Evolutionary conservation across 257 asterid species (phyloP), one percentile per base, ranked within the genome.

Genomic region (Rhazya stricta): DNA sequence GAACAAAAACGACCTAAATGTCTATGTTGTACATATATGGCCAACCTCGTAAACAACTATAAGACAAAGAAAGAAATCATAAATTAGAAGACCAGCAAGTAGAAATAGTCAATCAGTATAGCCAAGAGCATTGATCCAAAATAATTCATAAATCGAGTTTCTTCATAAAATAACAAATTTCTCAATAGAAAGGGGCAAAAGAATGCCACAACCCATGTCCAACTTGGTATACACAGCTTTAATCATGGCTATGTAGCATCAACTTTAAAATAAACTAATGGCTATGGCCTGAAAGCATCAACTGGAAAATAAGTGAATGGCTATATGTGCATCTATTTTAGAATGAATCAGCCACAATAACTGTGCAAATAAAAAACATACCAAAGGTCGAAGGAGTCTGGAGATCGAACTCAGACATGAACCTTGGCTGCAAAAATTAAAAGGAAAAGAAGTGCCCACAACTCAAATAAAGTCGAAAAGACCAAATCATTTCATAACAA

Each of bases 371-470:
- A 16, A 30, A 32, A 43, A 45, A 65, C 90, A 83, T 79, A 91
- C 97, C 96, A 73, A 85, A 91, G 86, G 97, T 69, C 74, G 83
- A 76, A 58, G 96, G 93, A 80, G 79, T 77, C 82, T 85, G 93
- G 82, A 84, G 67, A 79, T 88, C 95, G 86, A 89, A 81, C 82
- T 89, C 96, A 88, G 97, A 91, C 97, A 91, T 91, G 93, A 91
- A 91, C 79, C 74, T 84, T 73, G 83, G 84, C 85, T 84, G 91
- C 77, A 73, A 71, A 48, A 46, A 10, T 71, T 11, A 32, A 71
- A 36, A 51, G 65, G 62, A 45, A 50, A 1, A 23, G 4, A 71
- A 25, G 39, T 70, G 23, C 69, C 39, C 41, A 70, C 25, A 15
- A 32, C 13, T 45, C 41, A 46, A 30, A 6, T 25, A 48, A 53